These are phyloP conservation scores for Farysia itapuensis DNA, from an alignment of 1,284 basidiomycete species.

Conservation along the genomic window DNA sequence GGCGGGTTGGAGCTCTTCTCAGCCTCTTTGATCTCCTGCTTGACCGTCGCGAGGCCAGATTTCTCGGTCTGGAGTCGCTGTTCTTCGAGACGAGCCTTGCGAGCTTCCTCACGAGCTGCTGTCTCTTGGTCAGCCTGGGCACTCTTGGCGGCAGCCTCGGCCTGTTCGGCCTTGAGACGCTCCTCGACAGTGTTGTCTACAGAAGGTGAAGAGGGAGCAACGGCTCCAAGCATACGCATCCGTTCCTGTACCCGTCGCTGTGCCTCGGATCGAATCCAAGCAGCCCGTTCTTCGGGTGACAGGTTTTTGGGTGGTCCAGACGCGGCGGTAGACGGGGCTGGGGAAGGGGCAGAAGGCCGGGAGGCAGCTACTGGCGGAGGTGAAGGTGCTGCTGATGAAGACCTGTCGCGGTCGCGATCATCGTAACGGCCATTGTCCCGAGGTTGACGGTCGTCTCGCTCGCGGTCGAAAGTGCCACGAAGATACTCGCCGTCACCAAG, in stretches of 20 bases:
- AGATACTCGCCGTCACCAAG: conserved; percentile 45
- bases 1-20: conserved; percentile 30
- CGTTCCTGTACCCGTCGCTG: conserved; percentile 81
- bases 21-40: conserved; percentile 40
- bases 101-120: conserved; percentile 53
- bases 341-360: conserved; percentile 62
- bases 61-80: conserved; percentile 43
- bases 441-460: not conserved
- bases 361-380: conserved; percentile 49
- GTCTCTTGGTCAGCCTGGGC: conserved; percentile 58
- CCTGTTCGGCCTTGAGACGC: conserved; percentile 49
- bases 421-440: conserved; percentile 56
- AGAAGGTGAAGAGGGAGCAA: conserved; percentile 60
- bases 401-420: conserved; percentile 59
- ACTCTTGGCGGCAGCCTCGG: conserved; percentile 50
- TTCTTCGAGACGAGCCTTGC: conserved; percentile 53
- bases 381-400: conserved; percentile 59
- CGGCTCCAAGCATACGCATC: conserved; percentile 79
- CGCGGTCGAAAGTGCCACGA: conserved; percentile 37
- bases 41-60: conserved; percentile 37
- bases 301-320: conserved; percentile 72
- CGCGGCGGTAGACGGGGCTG: conserved; percentile 63
- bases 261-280: conserved; percentile 79
- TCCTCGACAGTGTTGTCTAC: conserved; percentile 54
- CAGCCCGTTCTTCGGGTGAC: conserved; percentile 80